These are phyloP conservation scores for Meira nashicola DNA, from an alignment of 1,284 basidiomycete genomes.

Conservation along the genomic window DNA sequence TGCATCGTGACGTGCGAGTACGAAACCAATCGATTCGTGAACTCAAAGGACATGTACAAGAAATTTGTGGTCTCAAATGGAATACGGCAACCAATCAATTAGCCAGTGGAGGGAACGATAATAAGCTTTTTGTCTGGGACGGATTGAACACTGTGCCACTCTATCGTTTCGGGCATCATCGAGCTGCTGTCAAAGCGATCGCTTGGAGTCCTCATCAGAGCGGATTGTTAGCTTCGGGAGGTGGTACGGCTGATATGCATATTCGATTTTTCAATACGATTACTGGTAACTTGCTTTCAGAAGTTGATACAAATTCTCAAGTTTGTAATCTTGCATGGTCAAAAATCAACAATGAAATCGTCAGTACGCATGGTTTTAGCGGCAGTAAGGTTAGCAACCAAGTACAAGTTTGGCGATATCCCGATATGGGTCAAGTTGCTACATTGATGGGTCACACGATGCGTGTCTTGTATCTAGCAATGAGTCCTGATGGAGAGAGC, in stretches of 20 bases:
- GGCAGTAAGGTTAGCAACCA: slow-evolving; percentile 91
- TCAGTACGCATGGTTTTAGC: slow-evolving; percentile 95
- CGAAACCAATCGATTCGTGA: slow-evolving; percentile 69
- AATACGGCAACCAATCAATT: slow-evolving; percentile 70
- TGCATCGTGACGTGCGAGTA: slow-evolving; percentile 82
- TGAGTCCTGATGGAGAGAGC: slow-evolving; percentile 93
- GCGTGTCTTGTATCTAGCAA: slow-evolving; percentile 83
- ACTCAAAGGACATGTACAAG: slow-evolving; percentile 80
- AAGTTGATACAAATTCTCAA: slow-evolving; percentile 50
- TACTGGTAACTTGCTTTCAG: slow-evolving; percentile 70
- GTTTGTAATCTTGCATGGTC: slow-evolving; percentile 98
- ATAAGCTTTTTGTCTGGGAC: slow-evolving; percentile 97
- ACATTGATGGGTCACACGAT: slow-evolving; percentile 88
- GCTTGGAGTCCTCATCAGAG: slow-evolving; percentile 95
- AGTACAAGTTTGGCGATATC: slow-evolving; percentile 97
- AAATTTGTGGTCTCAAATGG: slow-evolving; percentile 95
- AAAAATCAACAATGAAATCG: slow-evolving; percentile 84
- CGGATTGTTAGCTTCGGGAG: slow-evolving; percentile 89
- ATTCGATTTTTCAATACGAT: slow-evolving; percentile 95
- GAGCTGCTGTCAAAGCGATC: slow-evolving; percentile 93
- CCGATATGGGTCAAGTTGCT: slow-evolving; percentile 66
- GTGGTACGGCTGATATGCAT: slow-evolving; percentile 92
- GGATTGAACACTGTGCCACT: slow-evolving; percentile 61
- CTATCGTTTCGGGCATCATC: slow-evolving; percentile 92
- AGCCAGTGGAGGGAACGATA: slow-evolving; percentile 95